Base-by-base conservation (phyloP, 768 basidiomycete species). In the Asterophora parasitica region DNA sequence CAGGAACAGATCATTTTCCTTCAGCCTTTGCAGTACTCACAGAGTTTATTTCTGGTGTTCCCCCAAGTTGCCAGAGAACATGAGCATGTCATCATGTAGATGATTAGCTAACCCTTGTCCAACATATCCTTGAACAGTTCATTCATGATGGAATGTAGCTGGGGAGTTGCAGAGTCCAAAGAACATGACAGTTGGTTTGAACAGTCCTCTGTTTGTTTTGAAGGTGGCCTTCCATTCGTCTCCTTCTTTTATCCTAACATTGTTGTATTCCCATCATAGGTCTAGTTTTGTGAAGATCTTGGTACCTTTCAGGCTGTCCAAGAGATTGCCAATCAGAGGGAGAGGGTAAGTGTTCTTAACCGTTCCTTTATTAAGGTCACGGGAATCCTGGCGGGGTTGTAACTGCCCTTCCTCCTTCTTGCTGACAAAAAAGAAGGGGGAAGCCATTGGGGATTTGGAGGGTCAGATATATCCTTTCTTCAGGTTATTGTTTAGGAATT, bases 61-160 rank as follows among this genome's bases (percentile, higher is more conserved):
- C 2, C 58, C 52, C 0, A 56, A 7, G 39, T 47, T 54, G 0
- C 62, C 44, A 1, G 69, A 65, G 55, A 61, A 73, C 44, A 76
- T 65, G 0, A 76, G 63, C 17, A 73, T 69, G 47, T 74, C 63
- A 42, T 75, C 70, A 74, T 48, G 48, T 75, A 76, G 0, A 75
- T 65, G 4, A 74, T 57, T 1, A 72, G 59, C 12, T 40, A 28
- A 0, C 61, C 61, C 32, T 55, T 49, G 6, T 44, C 23, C 9
- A 74, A 58, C 13, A 65, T 52, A 4, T 70, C 63, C 12, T 12
- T 41, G 48, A 72, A 63, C 13, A 76, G 59, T 43, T 76, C 63
- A 42, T 77, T 71, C 51, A 77, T 64, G 34, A 77, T 79, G 65
- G 19, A 67, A 61, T 0, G 63, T 66, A 1, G 52, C 38, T 3